These are phyloP conservation scores for Diaporthe capsici DNA, from an alignment of 2,329 filamentous ascomycete genomes.

Conservation along the genomic window DNA sequence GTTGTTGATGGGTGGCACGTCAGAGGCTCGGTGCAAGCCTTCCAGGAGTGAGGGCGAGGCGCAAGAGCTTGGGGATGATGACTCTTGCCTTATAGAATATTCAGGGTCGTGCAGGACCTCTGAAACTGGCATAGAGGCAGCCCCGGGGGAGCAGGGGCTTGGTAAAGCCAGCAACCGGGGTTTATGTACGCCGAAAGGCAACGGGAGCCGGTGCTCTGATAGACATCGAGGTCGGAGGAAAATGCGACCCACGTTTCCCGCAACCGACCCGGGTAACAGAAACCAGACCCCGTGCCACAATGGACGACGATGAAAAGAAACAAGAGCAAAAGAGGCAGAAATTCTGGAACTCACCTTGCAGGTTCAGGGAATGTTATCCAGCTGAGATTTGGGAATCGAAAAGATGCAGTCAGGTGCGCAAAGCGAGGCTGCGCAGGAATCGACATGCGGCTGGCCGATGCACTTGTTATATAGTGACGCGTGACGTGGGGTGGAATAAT, in stretches of 20 bases:
- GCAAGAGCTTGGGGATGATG: background rate
- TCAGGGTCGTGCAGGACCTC: background rate
- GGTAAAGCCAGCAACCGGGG: background rate
- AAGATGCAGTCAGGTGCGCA: slow-evolving; percentile 2
- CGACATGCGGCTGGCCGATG: slow-evolving; percentile 27
- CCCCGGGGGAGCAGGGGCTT: background rate
- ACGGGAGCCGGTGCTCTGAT: background rate
- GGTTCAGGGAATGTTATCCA: background rate
- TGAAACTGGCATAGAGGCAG: background rate
- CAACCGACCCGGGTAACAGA: background rate
- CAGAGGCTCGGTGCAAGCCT: slow-evolving; percentile 4
- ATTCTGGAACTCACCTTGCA: slow-evolving; percentile 7
- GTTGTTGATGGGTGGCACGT: background rate
- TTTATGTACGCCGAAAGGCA: background rate
- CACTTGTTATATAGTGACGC: background rate
- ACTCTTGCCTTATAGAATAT: background rate
- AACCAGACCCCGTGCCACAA: background rate
- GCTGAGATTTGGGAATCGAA: background rate
- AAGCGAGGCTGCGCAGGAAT: slow-evolving; percentile 17
- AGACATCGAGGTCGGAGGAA: background rate
- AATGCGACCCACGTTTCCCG: background rate
- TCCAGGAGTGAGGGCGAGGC: background rate
- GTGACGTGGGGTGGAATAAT: background rate
- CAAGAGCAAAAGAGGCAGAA: background rate
- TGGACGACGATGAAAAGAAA: background rate